Evolutionary conservation across 768 basidiomycete species (phyloP), one percentile per base, ranked within the genome.

Genomic region (Hirschioporus abietinus): DNA sequence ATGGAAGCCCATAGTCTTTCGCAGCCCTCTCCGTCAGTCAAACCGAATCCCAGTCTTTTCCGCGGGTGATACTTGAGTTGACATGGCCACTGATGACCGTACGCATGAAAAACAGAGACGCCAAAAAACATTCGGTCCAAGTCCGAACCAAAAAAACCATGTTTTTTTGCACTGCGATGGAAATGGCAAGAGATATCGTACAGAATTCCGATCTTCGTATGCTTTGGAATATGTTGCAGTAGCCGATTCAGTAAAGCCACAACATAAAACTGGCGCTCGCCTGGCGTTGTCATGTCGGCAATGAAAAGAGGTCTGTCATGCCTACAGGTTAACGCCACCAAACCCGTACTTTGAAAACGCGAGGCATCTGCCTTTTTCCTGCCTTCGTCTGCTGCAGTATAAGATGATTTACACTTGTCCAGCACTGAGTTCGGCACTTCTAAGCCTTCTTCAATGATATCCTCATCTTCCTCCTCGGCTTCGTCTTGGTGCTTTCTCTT

Each of bases 21-120:
- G 0, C 74, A 69, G 0, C 76, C 77, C 65, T 81, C 78, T 8
- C 76, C 75, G 66, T 81, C 77, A 0, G 75, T 72, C 3, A 79
- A 61, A 0, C 79, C 78, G 42, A 77, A 64, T 12, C 77, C 76
- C 9, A 52, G 12, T 8, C 67, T 35, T 26, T 78, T 63, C 9
- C 76, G 69, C 1, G 75, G 79, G 58, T 78, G 77, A 62, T 78
- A 79, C 0, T 74, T 52, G 0, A 81, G 63, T 52, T 78, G 77
- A 63, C 77, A 78, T 2, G 72, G 63, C 76, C 77, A 78, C 60
- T 77, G 70, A 58, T 78, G 78, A 0, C 73, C 76, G 65, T 75
- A 77, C 0, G 76, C 77, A 68, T 80, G 78, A 74, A 80, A 76
- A 0, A 73, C 77, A 7, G 73, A 75, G 1, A 76, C 72, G 0